Base-by-base conservation (phyloP, 768 basidiomycete genomes). In the Lactifluus hygrophoroides region DNA sequence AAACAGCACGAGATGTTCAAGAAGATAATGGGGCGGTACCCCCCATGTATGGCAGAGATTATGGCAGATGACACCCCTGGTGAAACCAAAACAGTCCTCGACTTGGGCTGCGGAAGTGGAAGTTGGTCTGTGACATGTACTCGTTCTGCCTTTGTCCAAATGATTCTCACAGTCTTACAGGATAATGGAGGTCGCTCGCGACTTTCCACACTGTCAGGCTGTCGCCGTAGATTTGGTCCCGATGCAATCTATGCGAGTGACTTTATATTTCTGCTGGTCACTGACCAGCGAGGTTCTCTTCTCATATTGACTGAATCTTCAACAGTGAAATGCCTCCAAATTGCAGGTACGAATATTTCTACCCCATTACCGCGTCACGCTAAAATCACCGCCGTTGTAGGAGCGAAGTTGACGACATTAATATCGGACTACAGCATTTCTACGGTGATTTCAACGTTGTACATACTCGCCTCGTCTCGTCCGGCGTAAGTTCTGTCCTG, bases 351-450 rank as follows among this genome's bases (percentile, higher is more conserved):
- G 68, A 51, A 30, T 14, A 19, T 44, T 37, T 10, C 37, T 45
- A 32, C 21, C 7, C 16, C 25, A 27, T 9, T 35, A 35, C 13
- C n/a, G 37, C 34, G 6, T 27, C 38, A 14, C 32, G 62, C 51
- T 42, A 32, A 34, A 57, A 25, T 25, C 51, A 58, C 28, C 35
- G 50, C 61, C 53, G 51, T 51, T 66, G 28, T 62, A 90, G 88
- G 74, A 88, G 84, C 65, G 88, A 91, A 69, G 79, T 90, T 8
- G 89, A 90, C 67, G 89, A 91, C 68, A 83, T 90, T 68, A 91
- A 91, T 71, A 80, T 90, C 17, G 88, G 89, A 3, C 73, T 91
- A 23, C 86, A 90, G 64, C 89, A 91, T 71, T 90, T 83, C 68
- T 88, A 85, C 66, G 83, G 83, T 10, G 79, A 84, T 58, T 90